Base-by-base conservation (phyloP, 768 basidiomycete genomes). In the Pholiota microspora region DNA sequence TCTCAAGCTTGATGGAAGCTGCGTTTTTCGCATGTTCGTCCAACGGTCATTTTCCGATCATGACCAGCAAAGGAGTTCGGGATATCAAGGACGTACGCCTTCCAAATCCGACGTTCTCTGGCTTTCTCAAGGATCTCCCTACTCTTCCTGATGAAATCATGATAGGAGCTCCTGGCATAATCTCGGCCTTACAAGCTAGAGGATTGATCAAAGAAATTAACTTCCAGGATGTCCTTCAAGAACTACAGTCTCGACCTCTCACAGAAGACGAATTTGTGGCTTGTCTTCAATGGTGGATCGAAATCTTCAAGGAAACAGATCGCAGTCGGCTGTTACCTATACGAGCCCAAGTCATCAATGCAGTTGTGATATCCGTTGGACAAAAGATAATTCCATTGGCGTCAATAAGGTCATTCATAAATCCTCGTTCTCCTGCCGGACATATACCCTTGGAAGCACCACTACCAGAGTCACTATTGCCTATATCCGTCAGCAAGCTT, bases 201-300 rank as follows among this genome's bases (percentile, higher is more conserved):
- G 82, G 80, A 2, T 72, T 94, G 70, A 76, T 98, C 16, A 84
- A 83, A 49, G 74, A 83, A 12, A 88, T 96, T 53, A 81, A 83
- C 0, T 91, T 96, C 62, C 73, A 80, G 24, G 97, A 98, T 67
- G 88, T 98, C 13, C 72, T 98, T 36, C 72, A 77, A 34, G 91
- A 96, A 65, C 76, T 99, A 13, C 79, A 81, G 10, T 69, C 77
- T 4, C 76, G 89, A 13, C 87, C 94, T 3, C 76, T 99, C 23
- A 66, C 68, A 3, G 82, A 90, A 64, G 71, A 74, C 4, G 92
- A 98, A 64, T 86, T 89, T 71, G 66, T 87, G n/a, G 85, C 84
- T 2, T 94, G 90, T 68, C 72, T 98, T 58, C 82, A 83, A 54
- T 98, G 97, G 96, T 94, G 94, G 90, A 77, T 79, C 49, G 72